These are phyloP conservation scores for Pseudogymnoascus sp. DNA, from an alignment of 2,329 filamentous ascomycete species.

Conservation along the genomic window DNA sequence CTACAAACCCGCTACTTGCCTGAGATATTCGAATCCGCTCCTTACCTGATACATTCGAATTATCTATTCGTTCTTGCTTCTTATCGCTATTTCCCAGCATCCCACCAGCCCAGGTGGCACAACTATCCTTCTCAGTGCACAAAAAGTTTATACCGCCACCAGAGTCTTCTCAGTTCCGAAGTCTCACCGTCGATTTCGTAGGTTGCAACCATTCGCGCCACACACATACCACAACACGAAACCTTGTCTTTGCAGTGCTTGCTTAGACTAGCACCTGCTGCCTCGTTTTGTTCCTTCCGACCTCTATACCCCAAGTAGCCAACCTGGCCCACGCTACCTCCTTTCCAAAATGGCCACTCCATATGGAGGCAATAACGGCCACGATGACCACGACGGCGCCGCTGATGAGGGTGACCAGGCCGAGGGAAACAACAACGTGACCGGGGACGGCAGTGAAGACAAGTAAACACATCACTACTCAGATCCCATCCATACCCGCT, in stretches of 20 bases:
- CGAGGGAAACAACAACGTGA: not conserved
- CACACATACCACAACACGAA: not conserved
- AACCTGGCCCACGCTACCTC: not conserved
- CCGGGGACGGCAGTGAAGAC: not conserved
- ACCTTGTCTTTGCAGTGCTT: not conserved
- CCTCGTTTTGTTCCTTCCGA: not conserved
- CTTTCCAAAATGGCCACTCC: not conserved
- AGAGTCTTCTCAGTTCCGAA: not conserved
- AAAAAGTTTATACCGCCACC: not conserved
- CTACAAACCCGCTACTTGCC: not conserved
- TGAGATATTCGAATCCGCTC: not conserved
- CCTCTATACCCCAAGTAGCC: not conserved
- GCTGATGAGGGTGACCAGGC: not conserved
- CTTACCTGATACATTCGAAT: not conserved
- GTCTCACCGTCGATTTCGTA: not conserved
- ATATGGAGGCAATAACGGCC: not conserved
- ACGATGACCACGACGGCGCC: not conserved
- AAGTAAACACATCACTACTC: not conserved
- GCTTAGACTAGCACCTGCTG: not conserved
- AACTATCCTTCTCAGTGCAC: not conserved
- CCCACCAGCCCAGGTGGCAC: not conserved
- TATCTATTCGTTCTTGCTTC: not conserved
- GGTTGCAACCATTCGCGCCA: not conserved
- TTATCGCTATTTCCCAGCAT: not conserved
- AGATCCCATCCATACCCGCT: not conserved